Base-by-base conservation (phyloP, 2,329 filamentous ascomycete genomes). In the Colletotrichum orchidophilum region DNA sequence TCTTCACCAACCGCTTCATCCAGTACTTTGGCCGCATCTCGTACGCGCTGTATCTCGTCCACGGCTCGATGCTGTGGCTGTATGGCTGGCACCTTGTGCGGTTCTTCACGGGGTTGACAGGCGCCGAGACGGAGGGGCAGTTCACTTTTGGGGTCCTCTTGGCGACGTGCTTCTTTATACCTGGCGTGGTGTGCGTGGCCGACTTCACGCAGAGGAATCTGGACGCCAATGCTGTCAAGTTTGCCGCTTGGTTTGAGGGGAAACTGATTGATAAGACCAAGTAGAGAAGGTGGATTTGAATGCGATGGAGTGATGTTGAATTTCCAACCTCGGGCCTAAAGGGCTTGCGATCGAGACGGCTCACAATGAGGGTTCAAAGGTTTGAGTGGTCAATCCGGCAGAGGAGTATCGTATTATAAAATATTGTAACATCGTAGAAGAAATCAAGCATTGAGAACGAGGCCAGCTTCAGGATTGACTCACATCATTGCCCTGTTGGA, bases 21-120 rank as follows among this genome's bases (percentile, higher is more conserved):
- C 90, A 91, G 75, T 91, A 90, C 72, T 83, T 92, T 2, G 91
- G 90, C 1, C 85, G 87, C 57, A 84, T 92, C 65, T 91, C 89
- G 0, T 93, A 87, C 76, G 83, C 87, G 1, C 80, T 93, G 11
- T 93, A 93, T 78, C 82, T 92, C 9, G 84, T 92, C 12, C 91
- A 93, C 74, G 90, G 90, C 0, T 90, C 90, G 0, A 78, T 93
- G 1, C 80, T 93, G 1, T 87, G 84, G 83, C 84, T 83, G 0
- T 63, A 92, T 1, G 91, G 90, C 5, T 63, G 57, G 50, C 58
- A 61, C 12, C 39, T 62, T 26, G 24, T 55, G 11, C 57, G 29
- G 5, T 57, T 66, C 27, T 68, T 53, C 21, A 62, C 64, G 52
- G 21, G 18, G 26, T 6, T 71, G 3, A 63, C 64, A 15, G 68